Base-by-base conservation (phyloP, 306 rosid species). In the Corylus heterophylla region DNA sequence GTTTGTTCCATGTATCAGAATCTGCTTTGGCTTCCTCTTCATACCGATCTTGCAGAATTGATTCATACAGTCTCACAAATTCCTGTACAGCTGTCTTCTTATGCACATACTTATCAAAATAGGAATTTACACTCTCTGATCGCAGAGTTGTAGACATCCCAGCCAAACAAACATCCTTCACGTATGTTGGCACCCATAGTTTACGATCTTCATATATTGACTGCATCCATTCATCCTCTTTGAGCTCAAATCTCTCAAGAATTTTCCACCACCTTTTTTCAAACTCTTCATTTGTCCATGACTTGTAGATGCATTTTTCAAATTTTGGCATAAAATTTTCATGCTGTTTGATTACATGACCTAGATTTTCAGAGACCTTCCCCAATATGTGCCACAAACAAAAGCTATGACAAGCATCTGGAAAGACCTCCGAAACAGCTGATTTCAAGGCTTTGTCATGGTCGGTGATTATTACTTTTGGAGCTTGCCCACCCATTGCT, bases 21-120 rank as follows among this genome's bases (percentile, higher is more conserved):
- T 95, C 98, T 78, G 98, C 98, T 82, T 93, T 95, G 45, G 98
- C 99, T 90, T 95, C 99, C 87, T 95, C 99, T 83, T 95, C 99
- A 81, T 90, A 95, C 87, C 98, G 88, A 84, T 95, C 99, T 86
- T 91, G 99, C 80, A 95, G 84, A 82, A 95, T 87, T 78, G 85
- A 68, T 84, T 91, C 97, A 64, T 95, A 93, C 88, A 84, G 97
- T 83, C 87, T 93, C 78, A 91, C 83, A 80, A 95, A 95, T 79
- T 95, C 99, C 82, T 87, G 97, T 54, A 89, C 90, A 67, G 91
- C 81, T 74, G 98, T 95, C 89, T 93, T 95, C 92, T 89, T 90
- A 75, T 93, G 98, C 81, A 95, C 95, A 81, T 90, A 93, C 85
- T 91, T 95, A 85, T 95, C 99, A 78, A 93, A 89, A 85, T 81